These are phyloP conservation scores for Hypoxylon sp. DNA, from an alignment of 2,329 filamentous ascomycete genomes.

Conservation along the genomic window DNA sequence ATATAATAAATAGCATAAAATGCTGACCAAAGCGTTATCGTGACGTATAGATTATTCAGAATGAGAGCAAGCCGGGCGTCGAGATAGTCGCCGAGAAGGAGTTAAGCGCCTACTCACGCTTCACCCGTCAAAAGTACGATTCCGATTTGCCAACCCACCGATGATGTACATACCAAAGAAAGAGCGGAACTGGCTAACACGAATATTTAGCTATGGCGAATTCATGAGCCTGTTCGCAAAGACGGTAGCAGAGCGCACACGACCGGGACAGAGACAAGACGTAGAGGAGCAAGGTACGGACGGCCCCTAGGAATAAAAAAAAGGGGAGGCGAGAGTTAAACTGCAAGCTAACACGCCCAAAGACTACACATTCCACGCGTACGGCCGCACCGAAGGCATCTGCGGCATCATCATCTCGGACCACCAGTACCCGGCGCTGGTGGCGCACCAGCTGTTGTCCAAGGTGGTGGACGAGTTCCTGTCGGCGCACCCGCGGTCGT, in stretches of 20 bases:
- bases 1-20: neutral
- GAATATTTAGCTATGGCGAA: slow-evolving; percentile 55
- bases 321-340: no score
- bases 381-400: slow-evolving; percentile 77
- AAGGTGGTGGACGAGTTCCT: slow-evolving; percentile 92
- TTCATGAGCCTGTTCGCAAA: slow-evolving; percentile 88
- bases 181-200: slow-evolving; percentile 28
- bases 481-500: slow-evolving; percentile 73
- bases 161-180: neutral
- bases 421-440: slow-evolving; percentile 77
- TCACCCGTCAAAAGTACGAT: slow-evolving; percentile 74
- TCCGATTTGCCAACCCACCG: slow-evolving; percentile 1
- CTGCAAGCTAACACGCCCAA: slow-evolving; percentile 1
- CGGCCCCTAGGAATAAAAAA: slow-evolving; percentile 1
- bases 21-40: neutral
- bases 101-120: slow-evolving; percentile 79
- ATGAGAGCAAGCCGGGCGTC: slow-evolving; percentile 76
- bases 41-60: slow-evolving; percentile 75
- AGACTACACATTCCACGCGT: slow-evolving; percentile 81
- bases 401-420: slow-evolving; percentile 81
- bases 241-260: slow-evolving; percentile 86
- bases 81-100: slow-evolving; percentile 82
- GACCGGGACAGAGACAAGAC: slow-evolving; percentile 82
- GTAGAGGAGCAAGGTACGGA: slow-evolving; percentile 78
- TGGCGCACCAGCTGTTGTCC: slow-evolving; percentile 85